These are phyloP conservation scores for Onygenales sp. DNA, from an alignment of 2,329 filamentous ascomycete species.

Conservation along the genomic window DNA sequence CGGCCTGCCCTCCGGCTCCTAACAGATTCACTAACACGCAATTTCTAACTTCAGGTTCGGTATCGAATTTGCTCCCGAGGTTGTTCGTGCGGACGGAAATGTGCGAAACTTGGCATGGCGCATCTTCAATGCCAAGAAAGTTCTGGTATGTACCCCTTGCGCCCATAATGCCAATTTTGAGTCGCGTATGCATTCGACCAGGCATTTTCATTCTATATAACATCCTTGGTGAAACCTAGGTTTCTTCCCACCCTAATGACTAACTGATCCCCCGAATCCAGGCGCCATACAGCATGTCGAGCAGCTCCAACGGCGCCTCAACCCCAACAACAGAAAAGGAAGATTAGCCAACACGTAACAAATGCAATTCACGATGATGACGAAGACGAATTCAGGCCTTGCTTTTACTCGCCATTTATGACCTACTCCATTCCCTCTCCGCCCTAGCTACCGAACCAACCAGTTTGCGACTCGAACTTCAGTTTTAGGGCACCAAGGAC, in stretches of 20 bases:
- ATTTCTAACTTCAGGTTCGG: conserved; percentile 51
- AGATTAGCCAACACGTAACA: conserved; percentile 2
- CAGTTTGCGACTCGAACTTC: no score
- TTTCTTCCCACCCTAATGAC: neutral
- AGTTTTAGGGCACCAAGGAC: no score
- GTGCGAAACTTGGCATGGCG: conserved; percentile 88
- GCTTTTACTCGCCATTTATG: neutral
- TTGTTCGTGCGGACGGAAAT: conserved; percentile 85
- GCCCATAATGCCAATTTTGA: neutral
- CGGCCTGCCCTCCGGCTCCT: no score
- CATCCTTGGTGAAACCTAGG: no score
- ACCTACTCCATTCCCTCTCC: neutral
- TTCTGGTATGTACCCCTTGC: conserved; percentile 56
- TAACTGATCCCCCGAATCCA: conserved; percentile 21
- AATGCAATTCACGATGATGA: neutral
- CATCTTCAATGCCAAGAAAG: conserved; percentile 91
- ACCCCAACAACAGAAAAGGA: conserved; percentile 41
- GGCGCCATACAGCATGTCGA: conserved; percentile 65
- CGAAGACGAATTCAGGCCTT: neutral
- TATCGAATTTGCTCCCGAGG: conserved; percentile 85
- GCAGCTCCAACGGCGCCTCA: conserved; percentile 50
- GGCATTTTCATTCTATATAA: no score
- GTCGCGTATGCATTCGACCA: conserved; percentile 1
- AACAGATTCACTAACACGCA: conserved; percentile 10
- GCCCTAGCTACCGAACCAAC: no score